Conservation (phyloP, 2,329 filamentous ascomycete species). For the Tolypocladium album region DNA sequence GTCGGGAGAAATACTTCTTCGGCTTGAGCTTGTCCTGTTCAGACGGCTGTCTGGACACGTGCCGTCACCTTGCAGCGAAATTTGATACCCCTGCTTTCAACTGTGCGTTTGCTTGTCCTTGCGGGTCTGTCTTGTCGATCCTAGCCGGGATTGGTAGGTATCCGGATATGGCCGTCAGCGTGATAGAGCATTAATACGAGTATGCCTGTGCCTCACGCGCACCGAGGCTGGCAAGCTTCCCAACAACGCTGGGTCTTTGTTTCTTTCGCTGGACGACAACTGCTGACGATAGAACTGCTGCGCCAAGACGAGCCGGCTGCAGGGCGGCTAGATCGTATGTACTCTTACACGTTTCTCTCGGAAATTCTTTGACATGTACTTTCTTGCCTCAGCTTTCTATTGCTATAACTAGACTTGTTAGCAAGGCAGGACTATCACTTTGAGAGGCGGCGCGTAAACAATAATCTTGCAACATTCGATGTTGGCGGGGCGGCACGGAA, state of each 20-base stretch:
- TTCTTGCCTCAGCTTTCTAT: background rate
- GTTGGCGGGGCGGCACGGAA: background rate
- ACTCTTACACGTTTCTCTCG: background rate
- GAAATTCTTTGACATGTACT: background rate
- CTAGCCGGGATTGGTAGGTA: no score
- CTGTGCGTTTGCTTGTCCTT: background rate
- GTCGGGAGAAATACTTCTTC: background rate
- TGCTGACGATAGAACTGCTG: background rate
- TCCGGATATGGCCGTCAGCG: background rate
- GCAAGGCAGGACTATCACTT: background rate
- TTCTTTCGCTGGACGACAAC: no score
- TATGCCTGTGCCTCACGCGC: background rate
- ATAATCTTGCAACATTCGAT: background rate
- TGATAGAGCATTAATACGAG: background rate
- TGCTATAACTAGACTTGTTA: background rate
- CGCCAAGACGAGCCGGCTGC: background rate
- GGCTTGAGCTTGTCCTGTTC: background rate
- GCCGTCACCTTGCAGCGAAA: background rate
- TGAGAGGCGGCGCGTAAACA: background rate
- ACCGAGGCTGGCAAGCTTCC: background rate
- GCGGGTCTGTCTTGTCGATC: background rate
- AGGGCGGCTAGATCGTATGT: background rate
- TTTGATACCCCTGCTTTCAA: background rate
- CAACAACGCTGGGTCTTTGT: background rate
- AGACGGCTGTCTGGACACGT: background rate